phyloP scores from a whole-genome alignment of 1,284 basidiomycete genomes.

The Cutaneotrichosporon cavernicola region DNA sequence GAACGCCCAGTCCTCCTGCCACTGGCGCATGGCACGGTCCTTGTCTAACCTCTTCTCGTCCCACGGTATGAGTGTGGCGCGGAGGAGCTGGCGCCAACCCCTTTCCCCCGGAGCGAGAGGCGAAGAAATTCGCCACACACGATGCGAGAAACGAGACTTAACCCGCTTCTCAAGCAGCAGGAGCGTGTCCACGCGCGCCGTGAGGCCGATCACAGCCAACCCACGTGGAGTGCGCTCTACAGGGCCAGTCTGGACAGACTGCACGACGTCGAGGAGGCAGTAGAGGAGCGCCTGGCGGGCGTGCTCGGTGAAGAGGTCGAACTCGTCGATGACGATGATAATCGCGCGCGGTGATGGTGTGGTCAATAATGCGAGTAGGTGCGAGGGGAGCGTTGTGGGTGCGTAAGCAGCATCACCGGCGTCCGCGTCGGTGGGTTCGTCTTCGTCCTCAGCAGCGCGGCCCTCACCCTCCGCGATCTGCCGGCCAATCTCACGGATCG shows the following conservation, averaged over 20 bases:
- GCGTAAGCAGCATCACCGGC: slow-evolving; percentile 47
- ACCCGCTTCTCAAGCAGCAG: slow-evolving; percentile 89
- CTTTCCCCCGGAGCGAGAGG: slow-evolving; percentile 55
- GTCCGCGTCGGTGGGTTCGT: slow-evolving; percentile 51
- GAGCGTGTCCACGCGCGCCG: slow-evolving; percentile 79
- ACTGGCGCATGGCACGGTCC: slow-evolving; percentile 54
- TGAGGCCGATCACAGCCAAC: slow-evolving; percentile 77
- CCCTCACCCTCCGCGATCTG: slow-evolving; percentile 60
- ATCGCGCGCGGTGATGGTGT: slow-evolving; percentile 74
- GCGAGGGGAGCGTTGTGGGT: slow-evolving; percentile 62
- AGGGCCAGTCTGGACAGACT: slow-evolving; percentile 53
- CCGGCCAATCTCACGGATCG: slow-evolving; percentile 86
- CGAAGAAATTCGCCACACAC: slow-evolving; percentile 73
- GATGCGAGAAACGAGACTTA: slow-evolving; percentile 89
- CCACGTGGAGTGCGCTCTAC: slow-evolving; percentile 57
- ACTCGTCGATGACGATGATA: slow-evolving; percentile 79
- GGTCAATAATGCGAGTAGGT: slow-evolving; percentile 76
- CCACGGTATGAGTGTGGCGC: slow-evolving; percentile 54
- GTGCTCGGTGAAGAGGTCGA: slow-evolving; percentile 86
- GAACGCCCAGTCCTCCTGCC: slow-evolving; percentile 59
- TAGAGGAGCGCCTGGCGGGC: slow-evolving; percentile 83
- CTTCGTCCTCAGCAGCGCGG: slow-evolving; percentile 43
- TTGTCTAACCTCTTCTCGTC: slow-evolving; percentile 24
- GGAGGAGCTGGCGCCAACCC: slow-evolving; percentile 59
- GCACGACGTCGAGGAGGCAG: slow-evolving; percentile 64